A percentile compares a stretch with the other conserved stretches of the same genome.
phyloP scores from a whole-genome alignment of 1,139 yeast species.

The Geotrichum carabidarum region DNA sequence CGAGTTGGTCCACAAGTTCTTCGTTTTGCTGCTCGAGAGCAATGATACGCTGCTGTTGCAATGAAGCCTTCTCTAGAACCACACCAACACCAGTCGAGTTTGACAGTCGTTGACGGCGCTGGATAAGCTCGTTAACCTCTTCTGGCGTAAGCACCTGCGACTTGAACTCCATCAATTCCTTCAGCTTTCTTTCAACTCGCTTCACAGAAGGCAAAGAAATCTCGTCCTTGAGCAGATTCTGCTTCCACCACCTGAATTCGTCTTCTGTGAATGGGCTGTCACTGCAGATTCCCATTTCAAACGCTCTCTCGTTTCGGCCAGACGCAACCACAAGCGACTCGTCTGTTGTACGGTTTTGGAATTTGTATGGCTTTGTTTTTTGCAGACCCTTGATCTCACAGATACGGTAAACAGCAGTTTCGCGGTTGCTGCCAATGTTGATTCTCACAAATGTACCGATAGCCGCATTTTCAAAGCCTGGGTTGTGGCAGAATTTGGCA shows the following conservation, averaged over 20 bases:
- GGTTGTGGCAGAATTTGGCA: conserved; percentile 72
- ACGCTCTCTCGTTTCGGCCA: conserved; percentile 64
- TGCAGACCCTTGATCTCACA: conserved; percentile 68
- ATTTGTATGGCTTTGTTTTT: conserved; percentile 56
- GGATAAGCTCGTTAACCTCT: conserved; percentile 75
- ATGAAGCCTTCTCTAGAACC: conserved; percentile 66
- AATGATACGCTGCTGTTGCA: conserved; percentile 69
- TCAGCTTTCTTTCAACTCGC: conserved; percentile 60
- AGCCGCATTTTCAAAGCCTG: conserved; percentile 65
- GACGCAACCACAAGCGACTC: conserved; percentile 50
- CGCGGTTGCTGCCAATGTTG: conserved; percentile 66
- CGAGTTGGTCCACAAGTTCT: conserved; percentile 50
- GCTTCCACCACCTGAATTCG: conserved; percentile 68
- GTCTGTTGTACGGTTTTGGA: conserved; percentile 41
- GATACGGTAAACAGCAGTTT: conserved; percentile 70
- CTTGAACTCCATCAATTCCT: conserved; percentile 57
- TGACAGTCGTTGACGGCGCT: conserved; percentile 59
- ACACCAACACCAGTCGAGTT: conserved; percentile 65
- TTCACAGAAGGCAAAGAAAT: conserved; percentile 59
- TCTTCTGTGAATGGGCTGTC: conserved; percentile 65
- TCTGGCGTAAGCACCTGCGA: conserved; percentile 63
- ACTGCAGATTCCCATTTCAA: conserved; percentile 72
- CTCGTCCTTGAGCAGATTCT: conserved; percentile 55
- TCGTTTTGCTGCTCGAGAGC: conserved; percentile 64
- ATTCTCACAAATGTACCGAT: conserved; percentile 76